Evolutionary conservation across 192 early-diverging fungal genomes (phyloP), one percentile per base, ranked within the genome.

Genomic region (Coemansia sp.): DNA sequence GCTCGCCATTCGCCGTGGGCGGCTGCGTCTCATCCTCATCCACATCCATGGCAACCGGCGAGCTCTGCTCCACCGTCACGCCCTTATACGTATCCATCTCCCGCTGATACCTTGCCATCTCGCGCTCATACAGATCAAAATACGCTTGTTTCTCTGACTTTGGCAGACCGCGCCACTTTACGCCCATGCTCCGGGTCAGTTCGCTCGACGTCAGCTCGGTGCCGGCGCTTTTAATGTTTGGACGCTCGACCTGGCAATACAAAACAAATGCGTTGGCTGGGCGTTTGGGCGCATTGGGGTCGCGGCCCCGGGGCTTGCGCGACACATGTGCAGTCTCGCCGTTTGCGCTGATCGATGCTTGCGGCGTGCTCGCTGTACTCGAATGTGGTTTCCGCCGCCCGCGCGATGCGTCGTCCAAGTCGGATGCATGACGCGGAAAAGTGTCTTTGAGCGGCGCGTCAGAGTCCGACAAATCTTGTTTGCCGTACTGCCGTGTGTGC

Each of bases 241-340:
- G 71, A 14, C 77, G 70, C 66, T 76, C 76, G 34, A 65, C 68
- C 66, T 83, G 76, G 50, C 82, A 79, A 59, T 74, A 83, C 19
- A 78, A 59, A 17, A 83, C 77, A 63, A 79, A 83, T 0, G 82
- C 82, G 36, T 83, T 83, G 7, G 77, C 76, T 11, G 82, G 82
- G 10, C 77, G 72, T 54, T 70, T 72, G 8, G 82, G 82, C 7
- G 77, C 77, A 34, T 68, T 72, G 0, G 82, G 82, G 60, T 83
- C 82, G 64, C 76, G 79, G 20, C 64, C 57, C 28, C 68, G 65
- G 21, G 72, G 42, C 47, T 68, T 66, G 15, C 72, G 62, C 14
- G 56, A 19, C 46, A 53, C 31, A 34, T 34, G 31, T 49, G 59
- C 34, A 12, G 34, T 34, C 2, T 68, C 28, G 50, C 56, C 53